A percentile compares a stretch with the other conserved stretches of the same genome.
Conservation (phyloP, 2,329 filamentous ascomycete genomes). For the Aspergillus hiratsukae region DNA sequence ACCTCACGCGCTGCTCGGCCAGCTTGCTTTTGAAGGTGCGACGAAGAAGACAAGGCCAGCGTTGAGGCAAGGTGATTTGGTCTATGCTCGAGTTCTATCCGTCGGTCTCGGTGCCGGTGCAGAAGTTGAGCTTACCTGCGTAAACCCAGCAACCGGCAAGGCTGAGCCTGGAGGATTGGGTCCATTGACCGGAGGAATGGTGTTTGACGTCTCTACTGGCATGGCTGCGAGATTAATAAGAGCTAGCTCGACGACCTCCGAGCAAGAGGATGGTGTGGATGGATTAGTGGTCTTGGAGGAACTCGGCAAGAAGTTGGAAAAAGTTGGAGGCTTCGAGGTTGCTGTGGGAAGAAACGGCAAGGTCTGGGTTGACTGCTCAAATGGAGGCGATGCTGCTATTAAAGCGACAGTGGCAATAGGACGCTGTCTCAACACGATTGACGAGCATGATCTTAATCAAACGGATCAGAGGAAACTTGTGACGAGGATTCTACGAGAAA, state of each 20-base stretch:
- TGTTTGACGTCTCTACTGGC: conserved; percentile 72
- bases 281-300: conserved; percentile 73
- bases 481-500: conserved; percentile 38
- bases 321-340: conserved; percentile 71
- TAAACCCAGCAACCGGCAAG: conserved; percentile 80
- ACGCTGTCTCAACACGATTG: conserved; percentile 70
- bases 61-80: conserved; percentile 67
- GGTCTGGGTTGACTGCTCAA: conserved; percentile 77
- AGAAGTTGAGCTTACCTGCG: conserved; percentile 86
- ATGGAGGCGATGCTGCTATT: conserved; percentile 52
- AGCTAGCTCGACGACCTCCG: conserved; percentile 36
- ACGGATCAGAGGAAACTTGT: conserved; percentile 46
- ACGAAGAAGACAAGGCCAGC: conserved; percentile 87
- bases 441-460: conserved; percentile 52
- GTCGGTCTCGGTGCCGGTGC: conserved; percentile 77
- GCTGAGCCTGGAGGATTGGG: conserved; percentile 83
- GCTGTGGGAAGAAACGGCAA: conserved; percentile 89
- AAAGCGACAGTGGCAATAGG: conserved; percentile 74
- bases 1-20: conserved; percentile 65
- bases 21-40: conserved; percentile 88
- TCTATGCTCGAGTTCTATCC: conserved; percentile 80
- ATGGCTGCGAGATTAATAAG: conserved; percentile 71
- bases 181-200: conserved; percentile 76
- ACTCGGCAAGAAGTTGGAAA: conserved; percentile 66
- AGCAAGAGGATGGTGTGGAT: conserved; percentile 47